Evolutionary conservation across 495 filamentous ascomycete genomes (phyloP).

Genomic region (Echria macrotheca): DNA sequence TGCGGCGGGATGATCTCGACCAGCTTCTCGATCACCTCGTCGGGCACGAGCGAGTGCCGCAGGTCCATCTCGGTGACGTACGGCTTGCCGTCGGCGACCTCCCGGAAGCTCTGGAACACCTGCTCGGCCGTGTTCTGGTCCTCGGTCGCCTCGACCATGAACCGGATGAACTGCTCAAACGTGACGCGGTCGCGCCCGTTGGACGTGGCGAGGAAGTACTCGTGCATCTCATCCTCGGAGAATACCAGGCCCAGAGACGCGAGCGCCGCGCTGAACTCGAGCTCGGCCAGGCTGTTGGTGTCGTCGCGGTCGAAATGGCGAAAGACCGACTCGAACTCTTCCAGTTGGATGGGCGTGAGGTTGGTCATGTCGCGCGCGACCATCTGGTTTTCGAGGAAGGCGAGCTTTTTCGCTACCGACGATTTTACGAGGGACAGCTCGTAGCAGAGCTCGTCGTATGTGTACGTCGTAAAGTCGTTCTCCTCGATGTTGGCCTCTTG

Average conservation of each 20-base stretch:
- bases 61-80: slow-evolving; percentile 98
- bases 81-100: slow-evolving; percentile 97
- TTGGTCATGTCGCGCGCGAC: slow-evolving; percentile 99
- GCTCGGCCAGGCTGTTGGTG: slow-evolving; percentile 82
- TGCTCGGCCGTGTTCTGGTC: slow-evolving; percentile 98
- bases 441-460: slow-evolving; percentile 91
- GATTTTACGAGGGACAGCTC: slow-evolving; percentile 86
- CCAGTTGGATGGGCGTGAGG: slow-evolving; percentile 92
- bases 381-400: slow-evolving; percentile 93
- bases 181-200: slow-evolving; percentile 69
- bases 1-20: slow-evolving; percentile 79
- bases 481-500: slow-evolving; percentile 97
- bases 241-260: slow-evolving; percentile 92
- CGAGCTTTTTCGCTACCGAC: slow-evolving; percentile 88
- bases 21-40: slow-evolving; percentile 90
- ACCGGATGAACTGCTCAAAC: slow-evolving; percentile 97
- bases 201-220: slow-evolving; percentile 78
- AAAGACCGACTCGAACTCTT: slow-evolving; percentile 97
- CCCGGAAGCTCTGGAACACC: slow-evolving; percentile 92
- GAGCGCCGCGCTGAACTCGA: slow-evolving; percentile 91
- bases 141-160: slow-evolving; percentile 98
- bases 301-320: slow-evolving; percentile 94
- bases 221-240: slow-evolving; percentile 93
- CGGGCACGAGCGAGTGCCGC: slow-evolving; percentile 86
- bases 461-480: slow-evolving; percentile 98